Percentiles rank a stretch among this genome's conserved stretches.
These are phyloP conservation scores for Tylopilus orsonianus DNA, from an alignment of 1,284 basidiomycete species.

Conservation along the genomic window DNA sequence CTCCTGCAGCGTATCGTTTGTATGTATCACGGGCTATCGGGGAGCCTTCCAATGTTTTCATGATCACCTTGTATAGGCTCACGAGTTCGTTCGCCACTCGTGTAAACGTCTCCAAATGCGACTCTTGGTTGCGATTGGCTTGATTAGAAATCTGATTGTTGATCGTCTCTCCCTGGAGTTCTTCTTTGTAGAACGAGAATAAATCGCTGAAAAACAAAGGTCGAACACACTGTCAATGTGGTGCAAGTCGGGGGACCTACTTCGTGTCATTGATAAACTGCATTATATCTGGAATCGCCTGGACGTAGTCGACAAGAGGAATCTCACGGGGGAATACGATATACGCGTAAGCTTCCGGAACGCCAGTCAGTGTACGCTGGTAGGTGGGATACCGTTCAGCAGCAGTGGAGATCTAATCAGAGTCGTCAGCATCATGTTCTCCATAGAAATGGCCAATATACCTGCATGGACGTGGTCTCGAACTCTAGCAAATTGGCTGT, in stretches of 20 bases:
- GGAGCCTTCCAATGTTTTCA: conserved; percentile 24
- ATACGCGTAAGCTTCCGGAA: conserved; percentile 25
- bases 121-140: conserved; percentile 23
- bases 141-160: conserved; percentile 34
- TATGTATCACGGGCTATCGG: conserved; percentile 21
- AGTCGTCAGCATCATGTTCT: not conserved
- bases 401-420: not conserved
- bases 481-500: conserved; percentile 30
- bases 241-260: conserved; percentile 22
- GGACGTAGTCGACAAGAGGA: conserved; percentile 29
- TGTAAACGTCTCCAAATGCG: conserved; percentile 27
- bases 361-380: conserved; percentile 28
- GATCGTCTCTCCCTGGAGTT: conserved; percentile 32
- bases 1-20: not conserved
- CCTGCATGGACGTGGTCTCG: conserved; percentile 25
- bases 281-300: conserved; percentile 35
- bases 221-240: not conserved
- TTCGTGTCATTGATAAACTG: conserved; percentile 34
- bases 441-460: not conserved
- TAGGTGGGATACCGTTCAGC: conserved; percentile 27
- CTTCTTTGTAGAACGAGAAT: conserved; percentile 45
- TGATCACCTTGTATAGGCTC: conserved; percentile 16
- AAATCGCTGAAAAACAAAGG: conserved; percentile 31
- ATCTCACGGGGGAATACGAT: conserved; percentile 30
- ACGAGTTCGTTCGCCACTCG: conserved; percentile 26